Evolutionary conservation across 805 yeast genomes (phyloP).

Genomic region (Wickerhamomyces subpelliculosus): DNA sequence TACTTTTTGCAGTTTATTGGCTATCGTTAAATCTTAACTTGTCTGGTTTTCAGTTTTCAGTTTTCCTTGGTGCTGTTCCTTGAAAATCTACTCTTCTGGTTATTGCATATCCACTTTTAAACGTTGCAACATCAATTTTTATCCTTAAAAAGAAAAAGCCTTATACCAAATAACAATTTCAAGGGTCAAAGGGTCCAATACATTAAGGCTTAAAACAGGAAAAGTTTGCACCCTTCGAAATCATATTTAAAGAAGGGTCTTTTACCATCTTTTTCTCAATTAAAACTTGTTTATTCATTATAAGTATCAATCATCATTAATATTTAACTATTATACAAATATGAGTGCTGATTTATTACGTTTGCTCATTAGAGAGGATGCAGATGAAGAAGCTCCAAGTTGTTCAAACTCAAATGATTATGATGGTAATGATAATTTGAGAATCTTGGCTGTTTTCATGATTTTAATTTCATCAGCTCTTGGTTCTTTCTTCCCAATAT

Average conservation of each 20-base stretch:
- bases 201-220: no score
- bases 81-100: neutral
- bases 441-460: constrained; percentile 60
- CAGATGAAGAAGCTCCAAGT: constrained; percentile 14
- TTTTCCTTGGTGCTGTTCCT: neutral
- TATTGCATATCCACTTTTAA: neutral
- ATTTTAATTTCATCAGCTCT: constrained; percentile 48
- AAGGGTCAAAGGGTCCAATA: no score
- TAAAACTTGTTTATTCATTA: neutral
- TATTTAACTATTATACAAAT: no score
- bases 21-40: no score
- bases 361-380: constrained; percentile 18
- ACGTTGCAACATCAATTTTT: neutral
- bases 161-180: neutral
- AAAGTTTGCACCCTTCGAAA: no score
- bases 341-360: constrained; percentile 6
- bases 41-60: neutral
- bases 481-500: constrained; percentile 57
- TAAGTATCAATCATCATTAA: neutral
- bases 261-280: constrained; percentile 3
- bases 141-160: neutral
- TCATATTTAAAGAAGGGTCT: no score
- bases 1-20: no score
- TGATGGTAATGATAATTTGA: constrained; percentile 31
- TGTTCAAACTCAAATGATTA: constrained; percentile 39